phyloP scores from a whole-genome alignment of 495 filamentous ascomycete species.

The Aspergillus cavernicola region DNA sequence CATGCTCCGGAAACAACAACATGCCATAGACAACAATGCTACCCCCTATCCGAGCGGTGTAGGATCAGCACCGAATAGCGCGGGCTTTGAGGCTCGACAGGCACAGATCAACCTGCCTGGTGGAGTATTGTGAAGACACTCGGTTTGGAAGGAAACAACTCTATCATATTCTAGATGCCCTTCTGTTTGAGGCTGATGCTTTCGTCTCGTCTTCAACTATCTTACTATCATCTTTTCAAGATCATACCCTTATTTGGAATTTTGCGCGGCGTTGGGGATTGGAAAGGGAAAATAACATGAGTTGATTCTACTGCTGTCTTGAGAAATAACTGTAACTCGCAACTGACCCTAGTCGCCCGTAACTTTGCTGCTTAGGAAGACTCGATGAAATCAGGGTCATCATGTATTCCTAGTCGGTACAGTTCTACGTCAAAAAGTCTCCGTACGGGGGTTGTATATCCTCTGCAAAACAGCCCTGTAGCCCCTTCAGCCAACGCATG shows the following conservation, averaged over 20 bases:
- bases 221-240: background rate
- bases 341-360: too few relatives aligned
- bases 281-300: background rate
- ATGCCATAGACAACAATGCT: slow-evolving; percentile 23
- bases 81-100: slow-evolving; percentile 38
- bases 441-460: too few relatives aligned
- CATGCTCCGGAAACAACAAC: slow-evolving; percentile 73
- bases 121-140: slow-evolving; percentile 36
- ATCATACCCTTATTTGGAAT: background rate
- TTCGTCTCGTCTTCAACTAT: too few relatives aligned
- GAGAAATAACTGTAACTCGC: background rate
- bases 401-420: too few relatives aligned
- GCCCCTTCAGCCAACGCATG: too few relatives aligned
- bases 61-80: slow-evolving; percentile 39
- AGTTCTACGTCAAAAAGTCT: too few relatives aligned
- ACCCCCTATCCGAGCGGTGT: slow-evolving; percentile 19
- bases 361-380: too few relatives aligned
- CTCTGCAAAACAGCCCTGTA: too few relatives aligned
- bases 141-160: background rate
- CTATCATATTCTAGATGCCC: slow-evolving; percentile 1
- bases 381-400: too few relatives aligned
- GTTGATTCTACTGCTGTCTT: background rate
- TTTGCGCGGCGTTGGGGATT: slow-evolving; percentile 4
- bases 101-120: slow-evolving; percentile 44
- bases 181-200: background rate